Conservation (phyloP, 1,284 basidiomycete species). For the Pseudozyma sp. region DNA sequence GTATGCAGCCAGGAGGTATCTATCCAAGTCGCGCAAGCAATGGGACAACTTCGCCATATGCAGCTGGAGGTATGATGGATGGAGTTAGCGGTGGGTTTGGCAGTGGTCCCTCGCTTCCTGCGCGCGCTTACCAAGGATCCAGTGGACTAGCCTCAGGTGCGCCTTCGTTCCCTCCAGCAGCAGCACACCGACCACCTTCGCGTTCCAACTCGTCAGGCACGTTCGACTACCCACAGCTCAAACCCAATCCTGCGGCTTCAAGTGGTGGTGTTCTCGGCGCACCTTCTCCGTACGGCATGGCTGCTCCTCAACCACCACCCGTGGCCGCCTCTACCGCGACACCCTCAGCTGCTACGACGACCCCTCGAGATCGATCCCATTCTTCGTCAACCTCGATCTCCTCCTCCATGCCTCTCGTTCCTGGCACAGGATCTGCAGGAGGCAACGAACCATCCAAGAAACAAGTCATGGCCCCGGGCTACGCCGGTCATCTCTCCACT, state of each 20-base stretch:
- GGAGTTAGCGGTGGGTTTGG: slow-evolving; percentile 13
- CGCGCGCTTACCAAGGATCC: slow-evolving; percentile 51
- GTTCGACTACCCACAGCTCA: slow-evolving; percentile 61
- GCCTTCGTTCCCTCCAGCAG: slow-evolving; percentile 51
- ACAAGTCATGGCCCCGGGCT: slow-evolving; percentile 43
- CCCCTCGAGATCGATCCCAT: slow-evolving; percentile 18
- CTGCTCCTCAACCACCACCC: slow-evolving; percentile 46
- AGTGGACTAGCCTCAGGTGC: slow-evolving; percentile 28
- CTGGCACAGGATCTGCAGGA: slow-evolving; percentile 32
- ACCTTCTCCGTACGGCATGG: slow-evolving; percentile 38
- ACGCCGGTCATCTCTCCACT: slow-evolving; percentile 37
- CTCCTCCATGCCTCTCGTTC: slow-evolving; percentile 10
- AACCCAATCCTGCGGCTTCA: slow-evolving; percentile 14
- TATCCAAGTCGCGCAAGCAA: slow-evolving; percentile 38
- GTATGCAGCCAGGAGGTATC: slow-evolving; percentile 40
- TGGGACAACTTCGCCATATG: slow-evolving; percentile 25
- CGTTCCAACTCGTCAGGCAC: slow-evolving; percentile 38
- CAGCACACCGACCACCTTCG: slow-evolving; percentile 37
- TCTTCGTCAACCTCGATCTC: not conserved
- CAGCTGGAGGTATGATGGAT: slow-evolving; percentile 13
- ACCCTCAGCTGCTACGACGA: slow-evolving; percentile 18
- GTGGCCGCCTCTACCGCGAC: slow-evolving; percentile 41
- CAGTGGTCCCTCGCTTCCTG: slow-evolving; percentile 50
- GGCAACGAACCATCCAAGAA: slow-evolving; percentile 46
- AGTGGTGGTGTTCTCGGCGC: slow-evolving; percentile 5